Evolutionary conservation across 306 rosid species (phyloP), one percentile per base, ranked within the genome.

Genomic region (Quercus wislizeni): DNA sequence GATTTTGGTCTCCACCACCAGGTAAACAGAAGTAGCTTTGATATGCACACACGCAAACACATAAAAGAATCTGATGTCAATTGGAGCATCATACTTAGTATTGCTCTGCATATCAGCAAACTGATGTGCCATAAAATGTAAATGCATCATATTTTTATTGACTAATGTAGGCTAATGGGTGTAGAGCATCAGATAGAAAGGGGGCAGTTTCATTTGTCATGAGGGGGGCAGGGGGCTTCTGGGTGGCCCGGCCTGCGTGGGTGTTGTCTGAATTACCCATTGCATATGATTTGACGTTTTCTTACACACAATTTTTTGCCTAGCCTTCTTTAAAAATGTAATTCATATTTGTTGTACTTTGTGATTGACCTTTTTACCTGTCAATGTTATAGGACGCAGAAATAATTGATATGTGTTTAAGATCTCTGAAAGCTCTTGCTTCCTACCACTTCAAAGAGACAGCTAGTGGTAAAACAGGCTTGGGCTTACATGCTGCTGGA

Each of bases 1-100:
- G 95, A 92, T 71, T 92, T 92, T 74, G 99, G 99, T 80, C 95
- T 92, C 76, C 95, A 80, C 75, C 88, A 92, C 84, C 99, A 92
- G 99, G 99, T 92, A 85, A 57, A 56, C 27, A 55, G 57, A 8
- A 31, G 69, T 79, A 67, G 5, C 46, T 65, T 30, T 18, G 23
- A 31, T 35, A 33, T 33, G 51, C 3, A 27, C 9, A 31, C 4
- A 7, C 5, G 2, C n/a, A 33, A 33, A 33, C 3, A 19, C 10
- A 33, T 7, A 17, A 67, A 67, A 33, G 17, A 33, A 21, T 33
- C 0, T 33, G 1, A 33, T 67, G 71, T 31, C 27, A 33, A 33
- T 67, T 33, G 71, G 49, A 3, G 14, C n/a, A 33, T 18, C 17
- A 21, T 21, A 59, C 10, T 0, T 28, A 64, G 18, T 30, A 64